These are phyloP conservation scores for Thelonectria blattea DNA, from an alignment of 2,329 filamentous ascomycete species.

Conservation along the genomic window DNA sequence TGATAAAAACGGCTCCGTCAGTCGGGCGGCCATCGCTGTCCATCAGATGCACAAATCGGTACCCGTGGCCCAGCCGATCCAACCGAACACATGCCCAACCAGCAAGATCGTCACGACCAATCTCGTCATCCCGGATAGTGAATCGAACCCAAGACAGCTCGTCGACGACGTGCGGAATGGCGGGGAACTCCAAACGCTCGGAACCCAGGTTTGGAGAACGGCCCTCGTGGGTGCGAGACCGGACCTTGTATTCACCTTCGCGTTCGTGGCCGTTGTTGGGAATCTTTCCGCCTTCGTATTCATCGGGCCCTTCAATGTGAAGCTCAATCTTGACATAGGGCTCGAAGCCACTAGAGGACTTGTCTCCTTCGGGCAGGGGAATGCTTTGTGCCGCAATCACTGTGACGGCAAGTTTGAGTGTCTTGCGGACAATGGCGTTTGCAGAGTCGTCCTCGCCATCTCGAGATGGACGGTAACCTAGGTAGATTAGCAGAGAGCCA, in stretches of 20 bases:
- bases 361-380: slow-evolving; percentile 64
- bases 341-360: slow-evolving; percentile 63
- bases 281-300: slow-evolving; percentile 45
- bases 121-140: slow-evolving; percentile 86
- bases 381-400: slow-evolving; percentile 79
- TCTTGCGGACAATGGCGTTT: slow-evolving; percentile 55
- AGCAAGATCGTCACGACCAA: slow-evolving; percentile 77
- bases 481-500: slow-evolving; percentile 7
- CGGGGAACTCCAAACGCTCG: slow-evolving; percentile 63
- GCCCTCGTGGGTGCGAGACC: slow-evolving; percentile 64
- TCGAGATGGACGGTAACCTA: slow-evolving; percentile 43
- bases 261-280: slow-evolving; percentile 49
- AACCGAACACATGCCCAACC: slow-evolving; percentile 90
- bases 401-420: slow-evolving; percentile 73
- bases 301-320: slow-evolving; percentile 74
- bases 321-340: slow-evolving; percentile 86
- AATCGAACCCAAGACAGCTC: slow-evolving; percentile 79
- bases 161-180: slow-evolving; percentile 64
- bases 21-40: slow-evolving; percentile 71
- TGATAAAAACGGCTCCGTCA: slow-evolving; percentile 74
- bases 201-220: slow-evolving; percentile 67
- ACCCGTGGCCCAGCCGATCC: slow-evolving; percentile 77
- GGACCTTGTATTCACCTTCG: slow-evolving; percentile 60
- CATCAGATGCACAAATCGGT: slow-evolving; percentile 77
- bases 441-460: slow-evolving; percentile 31